A percentile compares a stretch with the other conserved stretches of the same genome.
Conservation (phyloP, 1,284 basidiomycete genomes). For the Microstroma glucosiphilum region DNA sequence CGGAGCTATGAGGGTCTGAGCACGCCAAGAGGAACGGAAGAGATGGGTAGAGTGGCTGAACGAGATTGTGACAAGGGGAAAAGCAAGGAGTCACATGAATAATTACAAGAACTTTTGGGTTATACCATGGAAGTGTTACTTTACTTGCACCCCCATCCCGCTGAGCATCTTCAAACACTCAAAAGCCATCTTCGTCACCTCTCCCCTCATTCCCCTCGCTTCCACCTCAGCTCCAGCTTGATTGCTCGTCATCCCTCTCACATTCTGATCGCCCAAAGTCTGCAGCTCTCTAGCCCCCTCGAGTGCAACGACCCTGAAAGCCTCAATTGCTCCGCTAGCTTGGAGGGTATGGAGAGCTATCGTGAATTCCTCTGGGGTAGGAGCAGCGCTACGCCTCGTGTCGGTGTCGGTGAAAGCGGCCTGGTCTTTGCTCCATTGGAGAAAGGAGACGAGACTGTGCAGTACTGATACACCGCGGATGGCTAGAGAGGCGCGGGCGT, state of each 20-base stretch:
- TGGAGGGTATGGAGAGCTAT: too few relatives aligned
- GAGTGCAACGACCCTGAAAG: background rate
- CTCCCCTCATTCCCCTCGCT: background rate
- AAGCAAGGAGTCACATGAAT: too few relatives aligned
- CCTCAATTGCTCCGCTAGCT: background rate
- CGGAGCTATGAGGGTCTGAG: constrained; percentile 26
- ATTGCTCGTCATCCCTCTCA: background rate
- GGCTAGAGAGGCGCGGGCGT: constrained; percentile 8
- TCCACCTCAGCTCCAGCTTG: background rate
- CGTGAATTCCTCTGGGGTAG: background rate
- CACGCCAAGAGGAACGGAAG: too few relatives aligned
- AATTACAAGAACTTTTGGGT: too few relatives aligned
- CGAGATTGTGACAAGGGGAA: too few relatives aligned
- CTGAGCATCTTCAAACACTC: too few relatives aligned
- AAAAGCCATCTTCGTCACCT: background rate
- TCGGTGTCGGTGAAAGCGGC: constrained; percentile 6
- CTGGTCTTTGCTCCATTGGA: too few relatives aligned
- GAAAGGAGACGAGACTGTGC: too few relatives aligned
- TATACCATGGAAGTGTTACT: too few relatives aligned
- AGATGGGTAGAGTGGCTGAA: too few relatives aligned
- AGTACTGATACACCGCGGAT: constrained; percentile 10
- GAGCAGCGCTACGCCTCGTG: background rate
- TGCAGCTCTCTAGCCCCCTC: constrained; percentile 3
- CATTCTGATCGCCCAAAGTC: background rate
- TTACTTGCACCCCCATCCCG: too few relatives aligned